phyloP scores from a whole-genome alignment of 2,329 filamentous ascomycete genomes.

The Colletotrichum sojae region DNA sequence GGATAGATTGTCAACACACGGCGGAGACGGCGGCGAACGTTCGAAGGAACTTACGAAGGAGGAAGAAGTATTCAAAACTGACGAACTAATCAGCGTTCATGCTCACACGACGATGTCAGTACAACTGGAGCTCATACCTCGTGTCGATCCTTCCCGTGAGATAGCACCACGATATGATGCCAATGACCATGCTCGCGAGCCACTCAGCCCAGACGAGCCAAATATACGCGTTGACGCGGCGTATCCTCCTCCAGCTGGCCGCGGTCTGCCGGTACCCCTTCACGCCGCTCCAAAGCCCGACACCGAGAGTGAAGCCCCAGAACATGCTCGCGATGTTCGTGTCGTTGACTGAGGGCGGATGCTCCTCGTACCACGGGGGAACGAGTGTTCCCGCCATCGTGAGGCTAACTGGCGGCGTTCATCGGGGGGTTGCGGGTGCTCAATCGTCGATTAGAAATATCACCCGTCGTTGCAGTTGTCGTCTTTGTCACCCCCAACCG shows the following conservation, averaged over 20 bases:
- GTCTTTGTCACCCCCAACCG: slow-evolving; percentile 15
- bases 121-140: slow-evolving; percentile 43
- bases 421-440: background rate
- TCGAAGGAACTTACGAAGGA: slow-evolving; percentile 22
- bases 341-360: slow-evolving; percentile 44
- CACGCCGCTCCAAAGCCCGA: slow-evolving; percentile 51
- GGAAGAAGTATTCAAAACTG: slow-evolving; percentile 36
- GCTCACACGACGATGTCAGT: accelerated
- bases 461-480: background rate
- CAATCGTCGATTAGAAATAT: background rate
- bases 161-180: slow-evolving; percentile 54
- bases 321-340: slow-evolving; percentile 53
- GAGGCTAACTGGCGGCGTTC: background rate
- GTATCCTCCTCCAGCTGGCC: slow-evolving; percentile 49
- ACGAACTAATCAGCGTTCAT: background rate
- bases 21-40: background rate
- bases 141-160: slow-evolving; percentile 49
- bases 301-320: slow-evolving; percentile 55
- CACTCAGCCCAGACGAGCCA: slow-evolving; percentile 58
- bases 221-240: slow-evolving; percentile 53
- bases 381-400: slow-evolving; percentile 35
- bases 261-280: slow-evolving; percentile 54
- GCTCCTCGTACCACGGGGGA: slow-evolving; percentile 34
- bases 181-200: slow-evolving; percentile 51
- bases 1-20: background rate